Percentiles rank a stretch among this genome's conserved stretches.
These are phyloP conservation scores for Quercus phellos DNA, from an alignment of 331 rosid genomes.

Conservation along the genomic window DNA sequence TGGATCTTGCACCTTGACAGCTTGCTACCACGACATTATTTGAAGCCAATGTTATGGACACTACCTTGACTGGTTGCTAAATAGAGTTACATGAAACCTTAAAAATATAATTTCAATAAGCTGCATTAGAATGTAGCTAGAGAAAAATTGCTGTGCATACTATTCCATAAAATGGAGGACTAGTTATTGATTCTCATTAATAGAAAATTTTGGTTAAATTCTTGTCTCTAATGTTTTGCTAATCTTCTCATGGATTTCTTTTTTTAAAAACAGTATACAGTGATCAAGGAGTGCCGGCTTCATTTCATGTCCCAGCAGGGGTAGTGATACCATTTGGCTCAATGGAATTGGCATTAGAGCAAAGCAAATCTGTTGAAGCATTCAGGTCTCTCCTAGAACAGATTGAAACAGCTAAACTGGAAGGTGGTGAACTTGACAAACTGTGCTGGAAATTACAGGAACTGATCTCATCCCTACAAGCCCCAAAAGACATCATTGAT, in stretches of 20 bases:
- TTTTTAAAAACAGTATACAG: slow-evolving; percentile 58
- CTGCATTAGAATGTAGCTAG: background rate
- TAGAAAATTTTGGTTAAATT: background rate
- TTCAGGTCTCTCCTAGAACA: slow-evolving; percentile 59
- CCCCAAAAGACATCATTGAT: slow-evolving; percentile 52
- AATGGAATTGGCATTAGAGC: slow-evolving; percentile 74
- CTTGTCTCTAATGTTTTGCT: background rate
- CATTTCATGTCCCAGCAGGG: slow-evolving; percentile 76
- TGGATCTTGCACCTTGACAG: background rate
- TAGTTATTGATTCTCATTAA: slow-evolving; percentile 12
- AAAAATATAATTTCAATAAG: background rate
- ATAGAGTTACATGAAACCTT: background rate
- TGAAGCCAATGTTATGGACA: too few species aligned
- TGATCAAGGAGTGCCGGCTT: slow-evolving; percentile 75
- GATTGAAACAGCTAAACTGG: slow-evolving; percentile 65
- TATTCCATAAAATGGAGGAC: background rate
- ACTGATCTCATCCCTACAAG: slow-evolving; percentile 59
- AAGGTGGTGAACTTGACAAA: slow-evolving; percentile 65
- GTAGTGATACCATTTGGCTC: slow-evolving; percentile 93
- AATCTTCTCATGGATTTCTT: slow-evolving; percentile 18
- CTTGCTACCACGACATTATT: background rate
- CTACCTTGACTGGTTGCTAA: background rate
- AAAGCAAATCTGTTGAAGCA: slow-evolving; percentile 50
- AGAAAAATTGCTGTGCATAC: background rate
- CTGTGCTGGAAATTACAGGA: slow-evolving; percentile 71